phyloP scores from a whole-genome alignment of 495 filamentous ascomycete species.

The Friedmanniomyces endolithicus region DNA sequence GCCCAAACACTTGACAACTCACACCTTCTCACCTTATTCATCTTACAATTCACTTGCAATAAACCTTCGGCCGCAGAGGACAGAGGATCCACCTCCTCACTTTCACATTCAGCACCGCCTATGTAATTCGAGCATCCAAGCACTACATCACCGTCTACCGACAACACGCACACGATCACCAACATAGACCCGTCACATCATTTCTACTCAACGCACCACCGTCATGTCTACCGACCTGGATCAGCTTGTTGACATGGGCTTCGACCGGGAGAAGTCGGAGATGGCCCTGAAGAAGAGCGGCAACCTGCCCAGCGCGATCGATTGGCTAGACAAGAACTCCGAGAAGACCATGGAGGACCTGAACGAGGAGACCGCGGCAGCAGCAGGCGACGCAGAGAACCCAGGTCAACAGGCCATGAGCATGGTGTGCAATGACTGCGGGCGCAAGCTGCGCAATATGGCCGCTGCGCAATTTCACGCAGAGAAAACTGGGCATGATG shows the following conservation, averaged over 20 bases:
- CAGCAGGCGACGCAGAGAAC: conserved; percentile 36
- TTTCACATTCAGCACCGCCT: not conserved
- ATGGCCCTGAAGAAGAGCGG: conserved; percentile 70
- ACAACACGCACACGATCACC: not conserved
- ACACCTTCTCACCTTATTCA: too few relatives aligned
- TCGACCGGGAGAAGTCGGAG: conserved; percentile 66
- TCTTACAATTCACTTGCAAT: too few relatives aligned
- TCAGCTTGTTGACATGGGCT: conserved; percentile 86
- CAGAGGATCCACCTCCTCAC: not conserved
- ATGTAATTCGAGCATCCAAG: not conserved
- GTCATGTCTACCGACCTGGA: conserved; percentile 67
- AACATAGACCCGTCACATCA: not conserved
- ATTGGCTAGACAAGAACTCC: conserved; percentile 86
- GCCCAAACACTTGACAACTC: too few relatives aligned
- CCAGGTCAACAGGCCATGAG: conserved; percentile 50
- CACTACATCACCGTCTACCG: conserved; percentile 3
- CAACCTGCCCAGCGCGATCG: conserved; percentile 54
- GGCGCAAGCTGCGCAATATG: conserved; percentile 72
- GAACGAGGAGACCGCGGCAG: conserved; percentile 46
- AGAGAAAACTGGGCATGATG: conserved; percentile 54
- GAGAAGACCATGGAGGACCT: conserved; percentile 73
- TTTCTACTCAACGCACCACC: conserved; percentile 8
- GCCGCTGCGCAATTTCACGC: conserved; percentile 84
- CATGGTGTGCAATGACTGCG: conserved; percentile 80
- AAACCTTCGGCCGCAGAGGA: too few relatives aligned